These are phyloP conservation scores for Annulohypoxylon nitens DNA, from an alignment of 495 filamentous ascomycete species.

Conservation along the genomic window DNA sequence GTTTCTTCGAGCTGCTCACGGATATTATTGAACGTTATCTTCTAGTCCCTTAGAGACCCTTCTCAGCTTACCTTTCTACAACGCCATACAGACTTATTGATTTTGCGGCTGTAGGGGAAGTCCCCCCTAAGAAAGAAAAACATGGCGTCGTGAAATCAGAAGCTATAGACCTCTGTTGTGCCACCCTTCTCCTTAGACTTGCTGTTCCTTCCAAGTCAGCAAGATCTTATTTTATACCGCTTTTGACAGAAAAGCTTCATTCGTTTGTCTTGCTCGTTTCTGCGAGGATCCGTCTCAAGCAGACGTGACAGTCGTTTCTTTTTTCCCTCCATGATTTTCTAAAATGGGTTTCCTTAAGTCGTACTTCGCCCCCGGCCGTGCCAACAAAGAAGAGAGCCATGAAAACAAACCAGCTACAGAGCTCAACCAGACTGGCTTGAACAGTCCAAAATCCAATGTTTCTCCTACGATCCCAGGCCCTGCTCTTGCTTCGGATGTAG, in stretches of 20 bases:
- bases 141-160: conserved; percentile 35
- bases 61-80: conserved; percentile 21
- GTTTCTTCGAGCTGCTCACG: conserved; percentile 16
- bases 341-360: conserved; percentile 51
- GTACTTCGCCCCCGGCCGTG: conserved; percentile 48
- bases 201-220: not conserved
- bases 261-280: conserved; percentile 1
- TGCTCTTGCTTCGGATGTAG: conserved; percentile 18
- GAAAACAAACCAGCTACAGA: conserved; percentile 23
- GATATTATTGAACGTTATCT: conserved; percentile 23
- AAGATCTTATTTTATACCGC: not conserved
- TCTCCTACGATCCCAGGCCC: not conserved
- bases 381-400: conserved; percentile 32
- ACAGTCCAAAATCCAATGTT: not conserved
- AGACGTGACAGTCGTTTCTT: conserved; percentile 35
- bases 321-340: conserved; percentile 5
- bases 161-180: conserved; percentile 31
- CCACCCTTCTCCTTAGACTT: conserved; percentile 7
- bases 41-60: conserved; percentile 13
- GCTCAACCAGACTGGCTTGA: conserved; percentile 3
- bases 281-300: conserved; percentile 12
- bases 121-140: conserved; percentile 6
- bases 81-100: conserved; percentile 31
- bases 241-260: conserved; percentile 3
- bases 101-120: conserved; percentile 24